These are phyloP conservation scores for Dioszegia crocea DNA, from an alignment of 768 basidiomycete species.

Conservation along the genomic window DNA sequence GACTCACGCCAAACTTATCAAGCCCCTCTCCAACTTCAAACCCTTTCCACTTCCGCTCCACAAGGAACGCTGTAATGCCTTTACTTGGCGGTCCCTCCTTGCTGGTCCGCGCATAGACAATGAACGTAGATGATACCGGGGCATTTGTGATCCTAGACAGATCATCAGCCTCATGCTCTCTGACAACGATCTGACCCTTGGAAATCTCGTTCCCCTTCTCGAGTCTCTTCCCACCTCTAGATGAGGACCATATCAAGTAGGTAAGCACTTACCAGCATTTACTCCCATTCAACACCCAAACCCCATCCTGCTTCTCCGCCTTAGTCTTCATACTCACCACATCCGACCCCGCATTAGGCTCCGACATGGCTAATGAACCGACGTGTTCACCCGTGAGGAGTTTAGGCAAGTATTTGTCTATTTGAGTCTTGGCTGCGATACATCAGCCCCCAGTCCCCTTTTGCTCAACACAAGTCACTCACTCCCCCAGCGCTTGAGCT, in stretches of 20 bases:
- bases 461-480: slow-evolving; percentile 7
- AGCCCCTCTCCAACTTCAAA: slow-evolving; percentile 80
- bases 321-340: slow-evolving; percentile 88
- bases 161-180: slow-evolving; percentile 4
- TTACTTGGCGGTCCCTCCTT: slow-evolving; percentile 68
- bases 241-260: too few species aligned
- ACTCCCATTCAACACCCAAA: slow-evolving; percentile 62
- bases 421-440: slow-evolving; percentile 57
- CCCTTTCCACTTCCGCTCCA: slow-evolving; percentile 60
- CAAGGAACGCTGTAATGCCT: slow-evolving; percentile 86
- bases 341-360: slow-evolving; percentile 85
- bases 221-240: too few species aligned
- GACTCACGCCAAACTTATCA: slow-evolving; percentile 73
- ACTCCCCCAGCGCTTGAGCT: slow-evolving; percentile 42
- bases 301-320: slow-evolving; percentile 62
- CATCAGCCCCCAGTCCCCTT: background rate
- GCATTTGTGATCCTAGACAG: slow-evolving; percentile 84
- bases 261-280: slow-evolving; percentile 94
- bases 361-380: slow-evolving; percentile 91
- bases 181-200: too few species aligned
- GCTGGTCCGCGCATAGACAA: slow-evolving; percentile 86
- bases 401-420: slow-evolving; percentile 75
- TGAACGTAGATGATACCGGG: slow-evolving; percentile 79
- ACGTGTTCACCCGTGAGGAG: slow-evolving; percentile 69
- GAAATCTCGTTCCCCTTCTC: too few species aligned